Percentiles rank a stretch among this genome's conserved stretches.
These are phyloP conservation scores for Helotiales sp. DNA, from an alignment of 2,329 filamentous ascomycete genomes.

Conservation along the genomic window DNA sequence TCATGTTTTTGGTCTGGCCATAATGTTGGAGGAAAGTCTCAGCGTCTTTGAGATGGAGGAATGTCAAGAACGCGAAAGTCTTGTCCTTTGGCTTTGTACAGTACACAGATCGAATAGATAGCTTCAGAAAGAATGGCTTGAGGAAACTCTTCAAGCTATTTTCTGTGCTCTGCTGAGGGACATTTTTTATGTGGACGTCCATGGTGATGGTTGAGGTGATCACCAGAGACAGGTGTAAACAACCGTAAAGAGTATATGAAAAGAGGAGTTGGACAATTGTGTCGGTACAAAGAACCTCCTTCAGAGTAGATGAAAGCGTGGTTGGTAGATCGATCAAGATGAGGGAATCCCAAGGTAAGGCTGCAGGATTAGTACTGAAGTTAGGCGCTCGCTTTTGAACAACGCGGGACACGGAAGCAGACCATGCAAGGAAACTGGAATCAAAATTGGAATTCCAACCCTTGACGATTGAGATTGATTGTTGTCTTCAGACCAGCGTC, in stretches of 20 bases:
- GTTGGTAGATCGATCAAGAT: neutral
- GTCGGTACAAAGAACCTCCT: too few species aligned
- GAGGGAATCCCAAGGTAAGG: neutral
- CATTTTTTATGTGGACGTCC: constrained; percentile 53
- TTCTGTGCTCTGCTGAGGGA: constrained; percentile 49
- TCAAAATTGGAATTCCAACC: neutral
- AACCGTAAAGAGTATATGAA: too few species aligned
- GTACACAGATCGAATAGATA: constrained; percentile 50
- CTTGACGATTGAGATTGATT: neutral
- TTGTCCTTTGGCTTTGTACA: constrained; percentile 50
- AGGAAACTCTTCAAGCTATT: constrained; percentile 50
- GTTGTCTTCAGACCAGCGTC: neutral
- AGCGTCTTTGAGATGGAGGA: constrained; percentile 48
- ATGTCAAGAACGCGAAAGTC: constrained; percentile 51
- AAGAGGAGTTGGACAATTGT: too few species aligned
- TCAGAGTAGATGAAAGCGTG: too few species aligned
- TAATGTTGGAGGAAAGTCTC: constrained; percentile 49
- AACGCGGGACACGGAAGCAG: neutral
- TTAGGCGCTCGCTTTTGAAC: neutral
- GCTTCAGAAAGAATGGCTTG: constrained; percentile 43
- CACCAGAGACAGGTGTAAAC: too few species aligned
- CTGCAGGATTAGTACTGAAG: too few species aligned
- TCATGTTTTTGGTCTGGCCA: constrained; percentile 34
- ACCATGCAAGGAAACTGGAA: neutral
- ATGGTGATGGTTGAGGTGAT: constrained; percentile 39